A percentile compares a stretch with the other conserved stretches of the same genome.
phyloP scores from a whole-genome alignment of 2,329 filamentous ascomycete species.

The Sporothrix schenckii region DNA sequence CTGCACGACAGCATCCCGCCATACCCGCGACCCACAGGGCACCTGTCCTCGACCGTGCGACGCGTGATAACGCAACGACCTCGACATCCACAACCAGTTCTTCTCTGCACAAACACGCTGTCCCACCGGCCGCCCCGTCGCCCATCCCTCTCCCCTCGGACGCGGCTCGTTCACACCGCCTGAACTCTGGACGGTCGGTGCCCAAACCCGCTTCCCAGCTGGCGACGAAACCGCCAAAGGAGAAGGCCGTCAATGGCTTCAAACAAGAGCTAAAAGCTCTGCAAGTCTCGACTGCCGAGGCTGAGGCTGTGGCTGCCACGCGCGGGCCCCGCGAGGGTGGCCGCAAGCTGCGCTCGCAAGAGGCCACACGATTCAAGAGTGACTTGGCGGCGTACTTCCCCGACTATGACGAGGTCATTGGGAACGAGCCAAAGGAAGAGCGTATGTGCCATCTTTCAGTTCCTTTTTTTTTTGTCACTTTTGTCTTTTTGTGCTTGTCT shows the following conservation, averaged over 20 bases:
- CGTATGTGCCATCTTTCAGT: slow-evolving; percentile 58
- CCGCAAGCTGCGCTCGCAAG: slow-evolving; percentile 80
- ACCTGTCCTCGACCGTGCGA: neutral
- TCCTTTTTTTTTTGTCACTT: neutral
- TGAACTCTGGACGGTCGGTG: neutral
- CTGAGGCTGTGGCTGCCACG: slow-evolving; percentile 43
- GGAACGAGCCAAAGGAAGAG: slow-evolving; percentile 76
- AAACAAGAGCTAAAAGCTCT: slow-evolving; percentile 63
- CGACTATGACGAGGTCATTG: slow-evolving; percentile 92
- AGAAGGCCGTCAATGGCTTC: slow-evolving; percentile 64
- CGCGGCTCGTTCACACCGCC: slow-evolving; percentile 1
- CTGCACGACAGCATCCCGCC: slow-evolving; percentile 1
- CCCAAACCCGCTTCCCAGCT: slow-evolving; percentile 34
- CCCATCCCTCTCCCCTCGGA: neutral
- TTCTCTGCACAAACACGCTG: neutral
- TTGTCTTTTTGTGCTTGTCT: neutral
- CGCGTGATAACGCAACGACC: neutral
- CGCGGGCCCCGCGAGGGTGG: slow-evolving; percentile 57
- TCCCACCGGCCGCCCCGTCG: neutral
- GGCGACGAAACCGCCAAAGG: slow-evolving; percentile 54
- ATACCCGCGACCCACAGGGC: neutral
- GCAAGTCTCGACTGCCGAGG: slow-evolving; percentile 53
- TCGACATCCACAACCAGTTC: neutral
- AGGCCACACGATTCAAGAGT: slow-evolving; percentile 84
- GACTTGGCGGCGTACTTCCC: slow-evolving; percentile 89